Base-by-base conservation (phyloP, 371 early-diverging fungal genomes). In the Mortierella sp. region DNA sequence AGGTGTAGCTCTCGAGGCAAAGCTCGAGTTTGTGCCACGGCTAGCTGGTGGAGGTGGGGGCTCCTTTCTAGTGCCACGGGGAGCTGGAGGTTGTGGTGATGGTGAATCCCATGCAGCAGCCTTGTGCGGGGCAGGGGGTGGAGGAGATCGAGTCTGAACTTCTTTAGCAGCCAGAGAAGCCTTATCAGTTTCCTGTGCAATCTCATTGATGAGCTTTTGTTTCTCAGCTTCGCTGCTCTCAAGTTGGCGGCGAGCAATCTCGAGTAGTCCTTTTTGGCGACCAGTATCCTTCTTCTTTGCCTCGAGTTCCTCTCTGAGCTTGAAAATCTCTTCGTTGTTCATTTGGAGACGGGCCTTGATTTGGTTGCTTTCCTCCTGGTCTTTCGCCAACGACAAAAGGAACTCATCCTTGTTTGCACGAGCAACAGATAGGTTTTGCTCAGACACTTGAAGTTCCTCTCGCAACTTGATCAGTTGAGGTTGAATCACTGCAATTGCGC, bases 321-420 rank as follows among this genome's bases (percentile, higher is more conserved):
- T 79, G 52, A 76, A 66, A 19, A 76, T 83, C 65, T 87, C 87
- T 3, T 86, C 87, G 60, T 87, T 84, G 50, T 86, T 86, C 68
- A 82, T 82, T n/a, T 76, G 70, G 59, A 87, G 69, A 16, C 81
- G 74, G 28, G 75, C 72, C 70, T 73, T 78, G 60, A 85, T 79
- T 59, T 78, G 80, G 24, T 77, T 71, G 77, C 77, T 85, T 70
- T 85, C 85, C 48, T 85, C 79, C 60, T 87, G 88, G 57, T 86
- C 85, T 45, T 71, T 83, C 22, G 86, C 84, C 40, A 87, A 63
- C 9, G 83, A 76, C 52, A 86, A 75, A 69, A 87, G 72, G 32
- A 79, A 80, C 70, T 87, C 84, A 4, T 67, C 76, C 67, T 79
- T 85, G 72, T 80, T 84, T 0, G 86, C 71, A n/a, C 84, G 76